Base-by-base conservation (phyloP, 257 asterid species). In the Pogostemon cablin region DNA sequence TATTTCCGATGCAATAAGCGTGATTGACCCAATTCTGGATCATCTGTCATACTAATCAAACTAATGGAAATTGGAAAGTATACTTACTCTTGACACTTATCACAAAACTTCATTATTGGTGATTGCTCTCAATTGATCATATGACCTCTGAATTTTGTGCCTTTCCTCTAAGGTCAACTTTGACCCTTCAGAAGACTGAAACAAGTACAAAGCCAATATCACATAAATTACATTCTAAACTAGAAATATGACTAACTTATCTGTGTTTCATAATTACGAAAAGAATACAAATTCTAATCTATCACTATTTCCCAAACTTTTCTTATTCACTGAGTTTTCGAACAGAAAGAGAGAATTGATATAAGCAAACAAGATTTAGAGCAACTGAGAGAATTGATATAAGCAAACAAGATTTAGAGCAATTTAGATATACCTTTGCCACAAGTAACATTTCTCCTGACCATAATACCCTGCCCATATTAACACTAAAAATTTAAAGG, bases 91-190 rank as follows among this genome's bases (percentile, higher is more conserved):
- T 54, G 7, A n/a, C 50, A 8, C n/a, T 32, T 42, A 42, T 57
- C 32, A 56, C 44, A 62, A 57, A 54, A 37, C 60, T 55, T 67
- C 78, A 59, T 50, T 54, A 46, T 60, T n/a, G 65, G 54, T 47
- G 68, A 67, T 68, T 15, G 74, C 80, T 76, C 72, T 84, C 63
- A 92, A 76, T 49, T 20, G 75, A 66, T 83, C 87, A 58, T 71
- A 78, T 20, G 86, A 86, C 62, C 71, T 75, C 75, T 81, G 82
- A 67, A 85, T 73, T 63, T 85, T 75, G 73, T 86, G 88, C 69
- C 81, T 86, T 52, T 86, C 90, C 78, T 85, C 95, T 66, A 87
- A 68, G 9, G 75, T 82, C 78, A 83, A 73, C 69, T 78, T 83
- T 61, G 67, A 68, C 68, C 75, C 83, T 72, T 75, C 80, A 6